phyloP scores from a whole-genome alignment of 208 protist genomes.

The Perkinsela sp. region DNA sequence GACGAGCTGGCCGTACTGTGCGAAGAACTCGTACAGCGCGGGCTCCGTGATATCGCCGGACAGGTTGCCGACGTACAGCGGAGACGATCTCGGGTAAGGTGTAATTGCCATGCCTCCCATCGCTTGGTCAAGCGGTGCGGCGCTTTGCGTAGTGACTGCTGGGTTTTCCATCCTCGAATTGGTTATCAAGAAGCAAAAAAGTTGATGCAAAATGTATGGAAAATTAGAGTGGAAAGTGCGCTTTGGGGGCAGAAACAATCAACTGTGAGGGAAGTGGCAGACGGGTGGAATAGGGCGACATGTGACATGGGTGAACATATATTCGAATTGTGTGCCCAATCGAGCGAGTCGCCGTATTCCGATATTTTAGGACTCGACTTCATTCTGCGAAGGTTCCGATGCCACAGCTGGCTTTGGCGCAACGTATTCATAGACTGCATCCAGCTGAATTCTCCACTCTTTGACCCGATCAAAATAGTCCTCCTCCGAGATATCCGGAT shows the following conservation, averaged over 20 bases:
- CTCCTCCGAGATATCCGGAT: not conserved
- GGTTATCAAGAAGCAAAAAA: not conserved
- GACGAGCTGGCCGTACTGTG: constrained; percentile 81
- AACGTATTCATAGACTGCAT: not conserved
- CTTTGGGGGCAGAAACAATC: no score
- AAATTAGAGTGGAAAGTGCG: not conserved
- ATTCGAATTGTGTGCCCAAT: no score
- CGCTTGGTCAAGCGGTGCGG: not conserved
- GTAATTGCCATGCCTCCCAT: not conserved
- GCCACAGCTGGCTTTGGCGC: not conserved
- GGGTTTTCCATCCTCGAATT: not conserved
- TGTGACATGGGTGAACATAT: no score
- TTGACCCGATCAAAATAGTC: not conserved
- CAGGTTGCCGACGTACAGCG: constrained; percentile 91
- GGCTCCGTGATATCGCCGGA: constrained; percentile 63
- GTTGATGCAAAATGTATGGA: no score
- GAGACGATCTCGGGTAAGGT: constrained; percentile 9
- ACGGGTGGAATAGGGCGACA: no score
- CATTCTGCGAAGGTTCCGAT: no score
- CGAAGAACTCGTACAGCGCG: constrained; percentile 88
- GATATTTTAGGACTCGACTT: no score
- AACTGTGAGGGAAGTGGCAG: no score
- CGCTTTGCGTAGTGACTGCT: not conserved
- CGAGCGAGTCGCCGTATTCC: no score
- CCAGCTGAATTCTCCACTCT: not conserved